Base-by-base conservation (phyloP, 2,329 filamentous ascomycete species). In the Alternaria viburni region DNA sequence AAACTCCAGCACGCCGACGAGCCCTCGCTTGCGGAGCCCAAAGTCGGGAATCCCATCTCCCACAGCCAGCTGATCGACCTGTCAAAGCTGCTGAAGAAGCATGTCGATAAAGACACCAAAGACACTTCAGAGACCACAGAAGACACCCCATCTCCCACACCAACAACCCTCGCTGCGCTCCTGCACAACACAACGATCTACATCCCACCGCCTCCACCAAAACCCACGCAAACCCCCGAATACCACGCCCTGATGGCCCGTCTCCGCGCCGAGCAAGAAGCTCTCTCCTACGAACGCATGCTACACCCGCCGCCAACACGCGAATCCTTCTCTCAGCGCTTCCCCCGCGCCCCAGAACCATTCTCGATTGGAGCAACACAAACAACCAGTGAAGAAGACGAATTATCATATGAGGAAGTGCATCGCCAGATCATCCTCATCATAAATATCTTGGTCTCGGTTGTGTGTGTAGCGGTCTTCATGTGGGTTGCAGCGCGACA, bases 181-280 rank as follows among this genome's bases (percentile, higher is more conserved):
- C 85, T 98, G 10, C 87, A 84, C 59, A 92, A 93, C 49, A 88
- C 93, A 25, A 85, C 77, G 57, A 82, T 96, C 67, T 96, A 96
- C 79, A 80, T 89, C 10, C 87, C 92, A n/a, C 93, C 93, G n/a
- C 91, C 92, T 13, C 87, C 90, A 6, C 89, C 91, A 5, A 97
- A 93, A 76, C 64, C 59, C 17, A 19, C 55, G 32, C 75, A 96
- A 89, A 91, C 90, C 1, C 83, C 89, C 8, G 91, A 97, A 81
- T 98, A 95, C 82, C 92, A 93, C 78, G 91, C 90, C 7, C 84
- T 97, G 2, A 98, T 98, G 93, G 89, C 89, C 23, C 89, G 90
- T 15, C 88, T 99, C 19, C 92, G 93, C 66, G 88, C 87, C 64
- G 90, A 96, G 73, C 91, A 95, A 81, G 94, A 98, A 83, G 87